Base-by-base conservation (phyloP, 2,329 filamentous ascomycete genomes). In the Alternaria dauci region DNA sequence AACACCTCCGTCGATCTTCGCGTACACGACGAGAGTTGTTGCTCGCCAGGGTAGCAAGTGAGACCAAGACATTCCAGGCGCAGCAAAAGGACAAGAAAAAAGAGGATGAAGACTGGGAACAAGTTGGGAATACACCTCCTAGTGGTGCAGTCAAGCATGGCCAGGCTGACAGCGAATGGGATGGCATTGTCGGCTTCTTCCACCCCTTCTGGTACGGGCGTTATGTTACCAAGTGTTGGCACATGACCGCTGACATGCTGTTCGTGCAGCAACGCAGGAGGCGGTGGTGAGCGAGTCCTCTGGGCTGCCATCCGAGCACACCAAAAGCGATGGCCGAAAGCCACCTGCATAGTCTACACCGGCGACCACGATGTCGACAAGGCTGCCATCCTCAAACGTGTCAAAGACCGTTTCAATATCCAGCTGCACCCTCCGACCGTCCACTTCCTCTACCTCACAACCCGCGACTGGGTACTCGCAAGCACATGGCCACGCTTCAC, bases 251-350 rank as follows among this genome's bases (percentile, higher is more conserved):
- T 78, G 41, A 77, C 59, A 57, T 32, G 28, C n/a, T 20, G 12
- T 12, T n/a, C 32, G 26, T 36, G 38, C 62, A 95, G 92, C 80
- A 98, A 99, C 82, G 95, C 95, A 52, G 95, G 95, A 56, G 95
- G 95, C 28, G 95, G 95, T 62, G 95, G 95, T 64, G 95, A 99
- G 81, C 86, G 95, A 77, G 95, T 99, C 43, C 87, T 99, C 26
- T 99, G 96, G 93, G 94, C 94, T 57, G 95, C 95, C 11, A 92
- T 99, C 62, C 88, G 92, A 61, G 93, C 94, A 41, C 97, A 93
- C 2, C 95, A 98, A 80, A 87, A 89, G 71, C 87, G 90, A 67
- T 97, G 92, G 89, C 95, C 94, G 2, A 90, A 90, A 61, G 93
- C 93, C 42, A 91, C 94, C 72, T 96, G 94, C 71, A 87, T 95